Evolutionary conservation across 2,329 filamentous ascomycete genomes (phyloP).

Genomic region (Arthroderma sp.): DNA sequence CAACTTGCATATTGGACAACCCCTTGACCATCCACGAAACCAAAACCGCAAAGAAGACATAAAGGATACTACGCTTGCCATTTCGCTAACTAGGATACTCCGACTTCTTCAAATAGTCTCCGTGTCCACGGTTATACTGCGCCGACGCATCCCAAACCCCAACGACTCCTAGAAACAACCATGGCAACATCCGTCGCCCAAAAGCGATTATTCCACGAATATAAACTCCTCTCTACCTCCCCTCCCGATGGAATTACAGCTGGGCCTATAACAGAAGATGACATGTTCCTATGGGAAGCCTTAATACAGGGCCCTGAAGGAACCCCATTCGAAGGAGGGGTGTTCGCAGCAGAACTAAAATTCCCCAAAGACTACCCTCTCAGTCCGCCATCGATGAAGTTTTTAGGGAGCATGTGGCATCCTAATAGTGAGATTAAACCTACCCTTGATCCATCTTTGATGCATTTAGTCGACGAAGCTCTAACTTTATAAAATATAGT

Average conservation of each 20-base stretch:
- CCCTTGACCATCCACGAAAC: not conserved
- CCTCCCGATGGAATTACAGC: slow-evolving; percentile 97
- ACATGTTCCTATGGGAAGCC: slow-evolving; percentile 93
- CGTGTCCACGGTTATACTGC: not conserved
- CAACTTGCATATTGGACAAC: not conserved
- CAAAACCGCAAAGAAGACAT: not conserved
- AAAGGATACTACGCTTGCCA: not conserved
- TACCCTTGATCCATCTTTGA: not conserved
- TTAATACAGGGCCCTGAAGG: slow-evolving; percentile 90
- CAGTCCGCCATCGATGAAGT: slow-evolving; percentile 90
- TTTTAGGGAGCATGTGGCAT: slow-evolving; percentile 88
- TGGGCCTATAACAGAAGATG: slow-evolving; percentile 83
- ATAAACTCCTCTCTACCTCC: slow-evolving; percentile 84
- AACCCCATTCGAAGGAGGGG: slow-evolving; percentile 88
- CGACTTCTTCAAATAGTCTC: not conserved
- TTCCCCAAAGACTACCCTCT: slow-evolving; percentile 97
- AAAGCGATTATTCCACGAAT: slow-evolving; percentile 87
- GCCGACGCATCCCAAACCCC: not conserved
- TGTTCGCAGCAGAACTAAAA: slow-evolving; percentile 88
- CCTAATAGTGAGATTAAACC: slow-evolving; percentile 61
- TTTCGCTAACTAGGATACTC: not conserved
- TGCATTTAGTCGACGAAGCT: not conserved
- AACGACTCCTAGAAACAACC: too few relatives aligned
- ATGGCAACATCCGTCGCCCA: slow-evolving; percentile 46
- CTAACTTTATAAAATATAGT: slow-evolving; percentile 36